Conservation (phyloP, 1,284 basidiomycete species). For the Ustilago curta region DNA sequence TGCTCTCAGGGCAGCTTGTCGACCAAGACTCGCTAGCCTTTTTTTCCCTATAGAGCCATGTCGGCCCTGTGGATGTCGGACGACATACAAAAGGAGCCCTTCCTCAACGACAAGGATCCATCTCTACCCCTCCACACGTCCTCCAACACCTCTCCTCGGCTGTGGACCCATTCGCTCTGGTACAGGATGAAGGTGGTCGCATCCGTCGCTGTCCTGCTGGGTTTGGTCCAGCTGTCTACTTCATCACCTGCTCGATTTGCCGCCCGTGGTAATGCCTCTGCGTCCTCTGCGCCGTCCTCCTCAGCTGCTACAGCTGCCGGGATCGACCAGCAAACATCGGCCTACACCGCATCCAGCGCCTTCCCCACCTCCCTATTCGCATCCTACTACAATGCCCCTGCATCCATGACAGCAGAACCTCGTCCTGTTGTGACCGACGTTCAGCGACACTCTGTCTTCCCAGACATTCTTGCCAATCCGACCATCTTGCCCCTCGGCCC, state of each 20-base stretch:
- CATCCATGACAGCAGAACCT: constrained; percentile 51
- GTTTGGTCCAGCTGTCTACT: constrained; percentile 20
- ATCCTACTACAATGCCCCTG: constrained; percentile 51
- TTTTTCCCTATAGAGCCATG: background rate
- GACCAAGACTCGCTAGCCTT: constrained; percentile 8
- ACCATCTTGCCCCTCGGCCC: constrained; percentile 76
- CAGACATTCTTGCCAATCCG: constrained; percentile 75
- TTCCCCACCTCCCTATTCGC: constrained; percentile 67
- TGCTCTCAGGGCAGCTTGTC: constrained; percentile 7
- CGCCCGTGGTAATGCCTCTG: constrained; percentile 12
- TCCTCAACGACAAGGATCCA: background rate
- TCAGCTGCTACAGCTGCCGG: background rate
- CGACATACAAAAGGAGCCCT: constrained; percentile 44
- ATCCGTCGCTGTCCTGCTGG: constrained; percentile 23
- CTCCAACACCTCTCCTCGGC: background rate
- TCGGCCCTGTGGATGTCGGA: constrained; percentile 28
- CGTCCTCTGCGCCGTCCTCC: background rate
- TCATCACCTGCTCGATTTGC: constrained; percentile 25
- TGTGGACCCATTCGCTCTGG: constrained; percentile 12
- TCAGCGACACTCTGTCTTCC: constrained; percentile 44
- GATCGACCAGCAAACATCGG: constrained; percentile 29
- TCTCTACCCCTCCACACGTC: background rate
- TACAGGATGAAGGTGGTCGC: constrained; percentile 42
- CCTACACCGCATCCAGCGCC: constrained; percentile 61
- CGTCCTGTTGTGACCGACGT: constrained; percentile 61